Evolutionary conservation across 75 land plant species (phyloP), one percentile per base, ranked within the genome.

Genomic region (Picea glauca): DNA sequence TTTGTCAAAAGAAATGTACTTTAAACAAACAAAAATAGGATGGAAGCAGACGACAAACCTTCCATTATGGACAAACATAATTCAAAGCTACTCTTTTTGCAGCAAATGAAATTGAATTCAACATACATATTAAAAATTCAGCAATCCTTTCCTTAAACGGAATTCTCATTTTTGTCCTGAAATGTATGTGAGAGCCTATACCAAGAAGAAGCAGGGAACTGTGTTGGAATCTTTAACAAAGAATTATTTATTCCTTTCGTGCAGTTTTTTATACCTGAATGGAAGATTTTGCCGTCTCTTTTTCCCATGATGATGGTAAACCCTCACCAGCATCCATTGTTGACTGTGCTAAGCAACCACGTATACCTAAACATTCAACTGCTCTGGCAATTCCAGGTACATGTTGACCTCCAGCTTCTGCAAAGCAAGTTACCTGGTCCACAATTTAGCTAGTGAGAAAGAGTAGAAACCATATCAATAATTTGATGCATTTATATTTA

Each of bases 341-440:
- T 61, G 99, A 96, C 68, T 96, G 88, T 13, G 88, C 78, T 73
- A 94, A 82, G 78, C 99, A 96, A 56, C 92, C 98, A 21, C 99
- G 92, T 70, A 96, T 81, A 13, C 99, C 99, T 73, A 96, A 79
- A 59, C 72, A 58, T 66, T 92, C 87, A 12, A 96, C 93, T 57
- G 98, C 99, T 35, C 83, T 84, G 56, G 91, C 99, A 98, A 96
- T 96, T 35, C 85, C 95, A 21, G 86, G 33, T 4, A 96, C 99
- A 87, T 96, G 98, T 74, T 96, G 99, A 18, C 99, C 99, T 2
- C 99, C 99, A 58, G 99, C 99, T 86, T 96, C 99, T 43, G 98
- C 99, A 83, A 96, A 96, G 83, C 98, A 96, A 8, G 98, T 96
- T 57, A 96, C 98, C 98, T 96, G 83, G 4, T 38, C n/a, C 21